Evolutionary conservation across 1,139 yeast species (phyloP).

Genomic region (Wickerhamiella infanticola): DNA sequence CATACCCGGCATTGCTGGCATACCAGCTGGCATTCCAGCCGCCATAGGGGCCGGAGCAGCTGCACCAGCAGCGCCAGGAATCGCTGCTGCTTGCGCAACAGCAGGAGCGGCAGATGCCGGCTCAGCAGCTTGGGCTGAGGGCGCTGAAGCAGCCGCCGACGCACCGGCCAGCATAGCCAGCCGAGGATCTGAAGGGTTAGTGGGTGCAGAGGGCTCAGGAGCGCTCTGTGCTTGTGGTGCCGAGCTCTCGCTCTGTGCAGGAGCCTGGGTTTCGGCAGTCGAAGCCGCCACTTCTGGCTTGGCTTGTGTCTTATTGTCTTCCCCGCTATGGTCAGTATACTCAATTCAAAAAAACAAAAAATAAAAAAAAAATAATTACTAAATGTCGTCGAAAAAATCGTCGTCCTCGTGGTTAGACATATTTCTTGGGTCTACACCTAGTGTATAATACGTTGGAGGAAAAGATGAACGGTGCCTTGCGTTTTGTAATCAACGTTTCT

Average conservation of each 20-base stretch:
- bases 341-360: slow-evolving; percentile 1
- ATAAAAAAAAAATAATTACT: slow-evolving; percentile 23
- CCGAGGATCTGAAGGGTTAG: slow-evolving; percentile 1
- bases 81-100: slow-evolving; percentile 1
- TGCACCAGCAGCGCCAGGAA: slow-evolving; percentile 1
- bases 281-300: slow-evolving; percentile 1
- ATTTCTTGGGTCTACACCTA: background rate
- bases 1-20: slow-evolving; percentile 1
- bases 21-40: slow-evolving; percentile 1
- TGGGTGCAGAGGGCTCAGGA: slow-evolving; percentile 2
- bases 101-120: slow-evolving; percentile 3
- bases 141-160: background rate
- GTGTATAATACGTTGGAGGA: background rate
- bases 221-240: slow-evolving; percentile 12
- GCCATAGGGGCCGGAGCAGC: slow-evolving; percentile 5
- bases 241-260: slow-evolving; percentile 3
- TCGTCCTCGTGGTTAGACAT: slow-evolving; percentile 71
- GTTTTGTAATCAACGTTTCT: no score
- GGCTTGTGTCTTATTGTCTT: slow-evolving; percentile 14
- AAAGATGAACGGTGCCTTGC: background rate
- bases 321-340: slow-evolving; percentile 6
- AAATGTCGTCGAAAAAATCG: slow-evolving; percentile 64
- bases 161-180: background rate
- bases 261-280: background rate
- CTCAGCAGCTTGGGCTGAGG: slow-evolving; percentile 1